A percentile compares a stretch with the other conserved stretches of the same genome.
phyloP scores from a whole-genome alignment of 1,284 basidiomycete species.

The Trametes sp. region DNA sequence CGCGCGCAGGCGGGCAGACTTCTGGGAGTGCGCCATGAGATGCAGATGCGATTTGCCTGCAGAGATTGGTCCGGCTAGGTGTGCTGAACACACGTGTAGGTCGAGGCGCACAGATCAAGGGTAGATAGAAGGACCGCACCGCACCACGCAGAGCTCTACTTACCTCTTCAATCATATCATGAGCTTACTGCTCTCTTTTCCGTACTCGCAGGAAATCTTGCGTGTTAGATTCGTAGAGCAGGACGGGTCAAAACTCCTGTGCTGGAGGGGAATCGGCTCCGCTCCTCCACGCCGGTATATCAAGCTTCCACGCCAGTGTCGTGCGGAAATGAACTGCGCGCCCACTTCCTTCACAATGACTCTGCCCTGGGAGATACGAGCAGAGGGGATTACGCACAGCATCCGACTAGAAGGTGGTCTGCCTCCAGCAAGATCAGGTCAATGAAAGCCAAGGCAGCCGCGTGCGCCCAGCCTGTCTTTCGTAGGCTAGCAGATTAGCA shows the following conservation, averaged over 20 bases:
- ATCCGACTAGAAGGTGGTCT: slow-evolving; percentile 7
- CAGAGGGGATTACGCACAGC: slow-evolving; percentile 6
- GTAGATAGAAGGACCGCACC: slow-evolving; percentile 16
- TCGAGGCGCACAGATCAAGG: slow-evolving; percentile 26
- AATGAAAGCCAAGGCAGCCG: slow-evolving; percentile 8
- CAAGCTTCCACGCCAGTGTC: slow-evolving; percentile 16
- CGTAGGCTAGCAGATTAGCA: neutral
- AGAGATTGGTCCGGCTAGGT: slow-evolving; percentile 27
- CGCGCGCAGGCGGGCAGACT: slow-evolving; percentile 34
- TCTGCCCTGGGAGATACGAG: slow-evolving; percentile 7
- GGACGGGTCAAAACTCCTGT: neutral
- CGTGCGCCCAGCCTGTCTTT: neutral
- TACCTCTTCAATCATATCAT: neutral
- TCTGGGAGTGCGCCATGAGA: slow-evolving; percentile 28
- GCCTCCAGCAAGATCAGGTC: slow-evolving; percentile 6
- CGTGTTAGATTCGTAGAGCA: neutral
- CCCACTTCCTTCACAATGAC: slow-evolving; percentile 10
- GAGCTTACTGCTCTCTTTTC: neutral
- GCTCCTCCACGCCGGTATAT: slow-evolving; percentile 1
- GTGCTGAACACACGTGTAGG: slow-evolving; percentile 38
- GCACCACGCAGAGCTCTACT: slow-evolving; percentile 1
- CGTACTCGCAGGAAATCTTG: neutral
- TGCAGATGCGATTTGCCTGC: slow-evolving; percentile 35
- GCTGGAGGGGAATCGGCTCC: neutral
- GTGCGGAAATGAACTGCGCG: slow-evolving; percentile 33